These are phyloP conservation scores for Larix kaempferi DNA, from an alignment of 75 land plant genomes.

Conservation along the genomic window DNA sequence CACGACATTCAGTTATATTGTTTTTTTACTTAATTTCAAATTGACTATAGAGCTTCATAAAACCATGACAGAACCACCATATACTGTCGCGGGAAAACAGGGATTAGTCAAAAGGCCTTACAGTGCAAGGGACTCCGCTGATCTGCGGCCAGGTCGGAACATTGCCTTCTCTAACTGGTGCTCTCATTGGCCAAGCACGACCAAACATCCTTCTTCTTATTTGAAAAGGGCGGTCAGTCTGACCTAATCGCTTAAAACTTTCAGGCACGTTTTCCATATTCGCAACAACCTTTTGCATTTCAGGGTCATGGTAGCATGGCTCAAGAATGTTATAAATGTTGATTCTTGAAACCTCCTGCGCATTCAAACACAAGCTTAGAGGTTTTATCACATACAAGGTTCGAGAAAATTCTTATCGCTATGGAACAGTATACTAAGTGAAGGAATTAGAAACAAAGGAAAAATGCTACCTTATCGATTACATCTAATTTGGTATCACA, in stretches of 20 bases:
- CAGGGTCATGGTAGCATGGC: constrained; percentile 70
- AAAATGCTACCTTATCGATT: constrained; percentile 39
- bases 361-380: not conserved
- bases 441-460: not conserved
- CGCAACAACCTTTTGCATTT: constrained; percentile 3
- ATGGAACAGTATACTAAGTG: not conserved
- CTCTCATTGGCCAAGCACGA: constrained; percentile 76
- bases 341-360: constrained; percentile 47
- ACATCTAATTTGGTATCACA: constrained; percentile 36
- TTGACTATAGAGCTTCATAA: not conserved
- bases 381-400: not conserved
- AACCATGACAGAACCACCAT: not conserved
- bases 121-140: constrained; percentile 75
- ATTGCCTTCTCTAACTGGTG: constrained; percentile 57
- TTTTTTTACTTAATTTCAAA: not conserved
- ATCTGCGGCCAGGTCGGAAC: constrained; percentile 80
- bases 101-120: constrained; percentile 22
- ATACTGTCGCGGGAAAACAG: not conserved
- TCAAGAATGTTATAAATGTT: constrained; percentile 86
- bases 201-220: constrained; percentile 90
- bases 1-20: not conserved
- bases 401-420: not conserved
- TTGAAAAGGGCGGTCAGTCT: constrained; percentile 51
- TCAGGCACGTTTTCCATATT: constrained; percentile 40
- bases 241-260: constrained; percentile 70